phyloP scores from a whole-genome alignment of 2,329 filamentous ascomycete species.

The Cercospora sp. region DNA sequence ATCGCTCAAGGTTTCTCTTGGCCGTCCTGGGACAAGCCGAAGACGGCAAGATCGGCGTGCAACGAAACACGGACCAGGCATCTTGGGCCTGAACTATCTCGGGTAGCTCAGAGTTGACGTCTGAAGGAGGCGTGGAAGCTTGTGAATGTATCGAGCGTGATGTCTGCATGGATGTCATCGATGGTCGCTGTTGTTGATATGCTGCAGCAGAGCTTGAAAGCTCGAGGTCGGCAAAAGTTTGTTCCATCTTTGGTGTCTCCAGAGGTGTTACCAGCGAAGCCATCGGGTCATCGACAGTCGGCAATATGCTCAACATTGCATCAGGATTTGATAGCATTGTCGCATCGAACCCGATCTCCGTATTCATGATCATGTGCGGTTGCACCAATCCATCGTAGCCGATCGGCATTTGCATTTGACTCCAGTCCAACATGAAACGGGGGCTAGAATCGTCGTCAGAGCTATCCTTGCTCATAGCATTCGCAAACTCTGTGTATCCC shows the following conservation, averaged over 20 bases:
- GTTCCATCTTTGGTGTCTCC: constrained; percentile 51
- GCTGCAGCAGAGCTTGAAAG: constrained; percentile 46
- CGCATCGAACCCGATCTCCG: constrained; percentile 50
- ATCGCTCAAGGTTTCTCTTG: constrained; percentile 52
- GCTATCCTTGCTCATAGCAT: constrained; percentile 40
- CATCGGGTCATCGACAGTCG: constrained; percentile 43
- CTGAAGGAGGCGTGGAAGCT: constrained; percentile 26
- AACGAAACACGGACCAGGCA: constrained; percentile 56
- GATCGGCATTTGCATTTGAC: constrained; percentile 48
- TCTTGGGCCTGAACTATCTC: constrained; percentile 54
- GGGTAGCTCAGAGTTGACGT: constrained; percentile 43
- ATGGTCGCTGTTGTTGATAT: constrained; percentile 45
- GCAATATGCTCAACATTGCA: constrained; percentile 49
- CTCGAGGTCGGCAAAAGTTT: constrained; percentile 50
- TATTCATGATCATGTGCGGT: constrained; percentile 48
- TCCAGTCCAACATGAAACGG: constrained; percentile 53
- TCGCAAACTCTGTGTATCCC: constrained; percentile 49
- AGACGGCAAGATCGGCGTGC: constrained; percentile 52
- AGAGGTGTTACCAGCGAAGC: constrained; percentile 49
- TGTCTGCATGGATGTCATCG: constrained; percentile 37
- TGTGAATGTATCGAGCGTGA: constrained; percentile 23
- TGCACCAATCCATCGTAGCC: constrained; percentile 48
- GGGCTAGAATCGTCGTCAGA: constrained; percentile 49
- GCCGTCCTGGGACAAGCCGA: constrained; percentile 54
- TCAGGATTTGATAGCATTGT: constrained; percentile 44